Conservation (phyloP, 352 stramenopile genomes). For the Globisporangium heterothallicum region DNA sequence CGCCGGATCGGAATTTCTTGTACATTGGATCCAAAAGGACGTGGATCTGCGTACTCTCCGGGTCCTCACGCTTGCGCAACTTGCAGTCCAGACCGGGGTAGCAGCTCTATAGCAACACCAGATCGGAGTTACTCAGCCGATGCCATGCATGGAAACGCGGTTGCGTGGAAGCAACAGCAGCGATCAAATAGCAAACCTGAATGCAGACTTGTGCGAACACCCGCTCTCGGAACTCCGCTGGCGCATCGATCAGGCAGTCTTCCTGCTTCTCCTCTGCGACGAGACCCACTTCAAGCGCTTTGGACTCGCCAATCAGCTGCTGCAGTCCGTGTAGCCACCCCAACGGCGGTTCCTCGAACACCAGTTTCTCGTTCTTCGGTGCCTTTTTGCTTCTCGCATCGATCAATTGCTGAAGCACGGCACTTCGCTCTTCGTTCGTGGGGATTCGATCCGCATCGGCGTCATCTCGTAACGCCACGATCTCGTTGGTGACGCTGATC, state of each 20-base stretch:
- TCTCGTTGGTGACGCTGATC: constrained; percentile 32
- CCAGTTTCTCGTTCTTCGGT: constrained; percentile 36
- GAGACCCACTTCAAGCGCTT: constrained; percentile 12
- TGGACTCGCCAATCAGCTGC: constrained; percentile 18
- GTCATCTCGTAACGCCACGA: constrained; percentile 32
- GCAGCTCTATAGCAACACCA: constrained; percentile 31
- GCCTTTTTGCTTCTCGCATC: constrained; percentile 12
- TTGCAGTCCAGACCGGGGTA: constrained; percentile 68
- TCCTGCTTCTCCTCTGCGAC: constrained; percentile 19
- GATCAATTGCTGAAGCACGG: constrained; percentile 26
- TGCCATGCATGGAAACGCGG: too few relatives aligned
- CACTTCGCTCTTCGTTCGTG: constrained; percentile 26
- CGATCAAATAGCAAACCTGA: constrained; percentile 31
- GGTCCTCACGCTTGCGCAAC: constrained; percentile 21
- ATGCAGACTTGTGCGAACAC: constrained; percentile 72
- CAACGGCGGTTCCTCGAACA: constrained; percentile 39
- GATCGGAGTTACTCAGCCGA: too few relatives aligned
- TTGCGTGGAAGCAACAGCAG: too few relatives aligned
- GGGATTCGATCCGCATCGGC: constrained; percentile 21
- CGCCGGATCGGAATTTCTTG: constrained; percentile 54
- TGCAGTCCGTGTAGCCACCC: constrained; percentile 49
- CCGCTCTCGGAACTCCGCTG: constrained; percentile 44
- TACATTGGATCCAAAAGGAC: constrained; percentile 64
- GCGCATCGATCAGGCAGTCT: constrained; percentile 27
- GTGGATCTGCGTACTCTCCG: constrained; percentile 28